Evolutionary conservation across 257 asterid genomes (phyloP).

Genomic region (Parsonsia alboflavescens): DNA sequence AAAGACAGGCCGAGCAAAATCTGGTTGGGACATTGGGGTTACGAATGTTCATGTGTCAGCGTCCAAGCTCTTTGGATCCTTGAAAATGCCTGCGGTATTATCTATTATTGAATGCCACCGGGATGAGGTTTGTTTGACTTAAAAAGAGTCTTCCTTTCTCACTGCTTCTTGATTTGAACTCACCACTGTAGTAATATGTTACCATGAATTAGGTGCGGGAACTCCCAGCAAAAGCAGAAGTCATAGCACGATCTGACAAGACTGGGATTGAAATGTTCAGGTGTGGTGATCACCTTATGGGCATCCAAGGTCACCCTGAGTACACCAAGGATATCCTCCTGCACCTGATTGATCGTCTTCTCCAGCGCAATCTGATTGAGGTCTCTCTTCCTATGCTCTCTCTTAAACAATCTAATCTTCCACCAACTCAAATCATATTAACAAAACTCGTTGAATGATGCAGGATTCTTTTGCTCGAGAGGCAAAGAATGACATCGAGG

Average conservation of each 20-base stretch:
- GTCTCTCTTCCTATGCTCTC: conserved; percentile 14
- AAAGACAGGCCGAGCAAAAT: conserved; percentile 53
- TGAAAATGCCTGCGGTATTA: conserved; percentile 54
- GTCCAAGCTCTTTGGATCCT: conserved; percentile 44
- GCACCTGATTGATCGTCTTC: conserved; percentile 69
- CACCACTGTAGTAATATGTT: too few species aligned
- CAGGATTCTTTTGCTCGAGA: conserved; percentile 60
- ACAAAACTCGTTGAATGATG: too few species aligned
- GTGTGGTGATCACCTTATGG: conserved; percentile 75
- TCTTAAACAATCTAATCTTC: not conserved
- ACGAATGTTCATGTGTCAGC: conserved; percentile 46
- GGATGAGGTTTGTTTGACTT: conserved; percentile 56
- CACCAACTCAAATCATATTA: not conserved
- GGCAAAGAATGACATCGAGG: conserved; percentile 46
- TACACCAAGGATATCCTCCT: conserved; percentile 72
- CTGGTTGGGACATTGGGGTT: conserved; percentile 90
- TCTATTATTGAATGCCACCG: conserved; percentile 74
- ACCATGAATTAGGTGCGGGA: conserved; percentile 44
- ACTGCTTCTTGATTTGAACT: too few species aligned
- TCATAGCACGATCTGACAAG: conserved; percentile 65
- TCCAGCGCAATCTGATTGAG: conserved; percentile 40
- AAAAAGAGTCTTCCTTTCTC: too few species aligned
- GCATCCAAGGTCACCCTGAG: conserved; percentile 96
- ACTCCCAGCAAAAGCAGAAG: conserved; percentile 73
- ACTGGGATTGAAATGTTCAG: conserved; percentile 84